phyloP scores from a whole-genome alignment of 768 basidiomycete species.

The Lactifluus hygrophoroides region DNA sequence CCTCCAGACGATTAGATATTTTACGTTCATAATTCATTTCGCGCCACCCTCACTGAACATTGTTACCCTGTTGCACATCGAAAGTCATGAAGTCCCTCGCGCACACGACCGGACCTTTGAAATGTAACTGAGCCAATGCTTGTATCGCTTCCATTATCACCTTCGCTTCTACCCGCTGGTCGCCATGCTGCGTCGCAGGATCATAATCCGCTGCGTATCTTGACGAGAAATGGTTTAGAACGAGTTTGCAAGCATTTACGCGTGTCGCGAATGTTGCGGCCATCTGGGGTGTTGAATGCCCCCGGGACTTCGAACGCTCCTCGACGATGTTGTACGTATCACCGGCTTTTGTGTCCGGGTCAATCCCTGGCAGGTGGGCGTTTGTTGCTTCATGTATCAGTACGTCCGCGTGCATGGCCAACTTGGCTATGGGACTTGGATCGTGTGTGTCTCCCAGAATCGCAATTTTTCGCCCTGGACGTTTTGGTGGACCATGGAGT shows the following conservation, averaged over 20 bases:
- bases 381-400: slow-evolving; percentile 89
- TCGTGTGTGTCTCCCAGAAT: slow-evolving; percentile 84
- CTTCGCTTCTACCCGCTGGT: slow-evolving; percentile 26
- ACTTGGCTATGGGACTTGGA: slow-evolving; percentile 51
- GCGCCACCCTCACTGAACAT: slow-evolving; percentile 5
- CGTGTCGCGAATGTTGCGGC: slow-evolving; percentile 71
- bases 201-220: slow-evolving; percentile 66
- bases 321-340: slow-evolving; percentile 60
- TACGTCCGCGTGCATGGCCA: slow-evolving; percentile 61
- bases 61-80: slow-evolving; percentile 37
- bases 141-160: slow-evolving; percentile 57
- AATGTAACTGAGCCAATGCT: slow-evolving; percentile 44
- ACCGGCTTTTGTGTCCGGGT: slow-evolving; percentile 43
- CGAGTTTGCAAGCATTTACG: slow-evolving; percentile 50
- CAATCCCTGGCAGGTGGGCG: slow-evolving; percentile 63
- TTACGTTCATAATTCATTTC: background rate
- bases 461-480: slow-evolving; percentile 66
- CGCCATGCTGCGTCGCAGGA: slow-evolving; percentile 31
- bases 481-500: slow-evolving; percentile 55
- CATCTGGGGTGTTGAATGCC: slow-evolving; percentile 90
- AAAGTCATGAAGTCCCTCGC: slow-evolving; percentile 70
- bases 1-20: slow-evolving; percentile 47
- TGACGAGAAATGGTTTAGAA: slow-evolving; percentile 82
- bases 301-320: slow-evolving; percentile 57
- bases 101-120: slow-evolving; percentile 51